These are phyloP conservation scores for Saccharomyces hybrid DNA, from an alignment of 1,139 yeast species.

Conservation along the genomic window DNA sequence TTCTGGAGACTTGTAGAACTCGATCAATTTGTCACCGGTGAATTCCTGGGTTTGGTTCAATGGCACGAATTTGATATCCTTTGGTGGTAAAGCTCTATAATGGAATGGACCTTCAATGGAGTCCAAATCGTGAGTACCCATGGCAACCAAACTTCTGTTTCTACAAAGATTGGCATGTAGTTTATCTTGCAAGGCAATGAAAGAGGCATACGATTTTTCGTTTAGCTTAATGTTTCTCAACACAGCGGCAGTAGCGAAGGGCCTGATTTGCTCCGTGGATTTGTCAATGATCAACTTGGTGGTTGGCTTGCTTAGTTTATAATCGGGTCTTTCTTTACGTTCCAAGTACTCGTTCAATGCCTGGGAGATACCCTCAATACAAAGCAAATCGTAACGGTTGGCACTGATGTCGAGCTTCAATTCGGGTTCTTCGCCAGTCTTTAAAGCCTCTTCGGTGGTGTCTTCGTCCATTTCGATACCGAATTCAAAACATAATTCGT, in stretches of 20 bases:
- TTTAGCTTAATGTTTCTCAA: constrained; percentile 76
- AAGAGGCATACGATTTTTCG: constrained; percentile 82
- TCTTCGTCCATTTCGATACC: constrained; percentile 98
- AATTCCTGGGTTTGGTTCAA: constrained; percentile 74
- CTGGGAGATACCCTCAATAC: constrained; percentile 96
- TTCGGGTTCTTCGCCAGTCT: constrained; percentile 85
- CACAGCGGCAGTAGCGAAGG: constrained; percentile 90
- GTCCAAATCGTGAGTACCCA: constrained; percentile 95
- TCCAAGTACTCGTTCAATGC: constrained; percentile 89
- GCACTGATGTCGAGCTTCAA: constrained; percentile 96
- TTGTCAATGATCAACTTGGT: constrained; percentile 64
- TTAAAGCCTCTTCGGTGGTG: constrained; percentile 65
- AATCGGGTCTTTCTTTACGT: constrained; percentile 54
- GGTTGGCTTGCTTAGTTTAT: constrained; percentile 53
- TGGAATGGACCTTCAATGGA: constrained; percentile 77
- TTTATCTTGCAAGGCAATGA: constrained; percentile 93
- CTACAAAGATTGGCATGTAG: constrained; percentile 93
- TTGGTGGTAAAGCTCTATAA: constrained; percentile 77
- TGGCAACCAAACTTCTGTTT: constrained; percentile 93
- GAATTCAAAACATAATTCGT: constrained; percentile 93
- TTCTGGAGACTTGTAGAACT: constrained; percentile 58
- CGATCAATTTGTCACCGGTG: constrained; percentile 75
- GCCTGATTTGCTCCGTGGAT: constrained; percentile 69
- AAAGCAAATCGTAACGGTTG: constrained; percentile 93
- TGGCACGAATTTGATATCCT: constrained; percentile 72